Conservation (phyloP, 2,329 filamentous ascomycete genomes). For the Rasamsonia emersonii region DNA sequence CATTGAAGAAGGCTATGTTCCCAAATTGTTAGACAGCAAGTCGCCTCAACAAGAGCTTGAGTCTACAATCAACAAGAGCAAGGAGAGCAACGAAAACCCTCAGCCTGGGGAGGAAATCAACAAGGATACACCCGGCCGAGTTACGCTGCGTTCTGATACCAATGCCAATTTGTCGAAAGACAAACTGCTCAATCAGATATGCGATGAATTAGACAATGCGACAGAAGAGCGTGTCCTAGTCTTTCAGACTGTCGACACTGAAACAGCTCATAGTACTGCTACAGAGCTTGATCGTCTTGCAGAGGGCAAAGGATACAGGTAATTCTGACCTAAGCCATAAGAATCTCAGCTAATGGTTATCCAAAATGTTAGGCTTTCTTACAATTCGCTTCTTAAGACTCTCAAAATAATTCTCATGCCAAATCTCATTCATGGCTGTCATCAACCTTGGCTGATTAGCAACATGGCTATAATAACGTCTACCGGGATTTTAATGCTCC, state of each 20-base stretch:
- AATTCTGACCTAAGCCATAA: not conserved
- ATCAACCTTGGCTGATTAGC: not conserved
- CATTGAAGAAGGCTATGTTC: not conserved
- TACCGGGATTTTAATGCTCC: not conserved
- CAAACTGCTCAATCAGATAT: not conserved
- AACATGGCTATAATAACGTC: not conserved
- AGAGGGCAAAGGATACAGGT: not conserved
- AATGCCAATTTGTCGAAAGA: not conserved
- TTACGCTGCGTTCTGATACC: not conserved
- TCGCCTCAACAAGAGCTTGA: not conserved
- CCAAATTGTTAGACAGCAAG: not conserved
- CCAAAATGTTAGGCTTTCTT: conserved; percentile 1
- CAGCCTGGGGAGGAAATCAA: too few species aligned
- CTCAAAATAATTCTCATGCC: not conserved
- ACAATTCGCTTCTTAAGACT: not conserved
- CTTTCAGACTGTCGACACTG: too few species aligned
- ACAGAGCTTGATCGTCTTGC: not conserved
- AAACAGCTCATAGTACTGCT: not conserved
- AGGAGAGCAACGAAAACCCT: not conserved
- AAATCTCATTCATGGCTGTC: not conserved
- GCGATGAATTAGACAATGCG: not conserved
- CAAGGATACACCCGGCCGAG: not conserved
- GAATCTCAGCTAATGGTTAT: conserved; percentile 1
- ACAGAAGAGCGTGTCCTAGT: not conserved
- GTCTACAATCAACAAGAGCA: not conserved